Evolutionary conservation across 2,329 filamentous ascomycete genomes (phyloP), one percentile per base, ranked within the genome.

Genomic region (Nigrograna mackinnonii): DNA sequence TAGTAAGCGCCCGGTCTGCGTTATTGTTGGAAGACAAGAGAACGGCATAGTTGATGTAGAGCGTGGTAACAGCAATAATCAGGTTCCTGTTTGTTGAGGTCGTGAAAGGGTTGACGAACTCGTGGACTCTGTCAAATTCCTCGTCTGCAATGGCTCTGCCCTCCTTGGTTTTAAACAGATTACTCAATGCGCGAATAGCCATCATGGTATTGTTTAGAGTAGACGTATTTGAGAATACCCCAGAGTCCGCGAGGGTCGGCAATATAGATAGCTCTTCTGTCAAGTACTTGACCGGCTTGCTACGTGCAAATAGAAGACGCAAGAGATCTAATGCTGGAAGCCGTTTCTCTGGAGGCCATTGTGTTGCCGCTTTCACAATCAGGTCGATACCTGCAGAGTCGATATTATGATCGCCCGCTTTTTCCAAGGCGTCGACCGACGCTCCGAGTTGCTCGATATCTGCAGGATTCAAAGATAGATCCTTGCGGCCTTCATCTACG

Each of bases 161-260:
- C 43, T 85, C 77, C 0, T 82, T 73, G 0, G 88, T 89, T 46
- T 82, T 79, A 61, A 96, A 96, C 6, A 96, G 74, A 56, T 99
- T 99, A 21, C 84, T 85, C 36, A 97, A 77, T 12, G 86, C 82
- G 4, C 94, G 87, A 11, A 90, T 77, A 0, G 86, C 85, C 76
- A 99, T 87, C 86, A 97, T 96, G 9, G 83, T 81, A 52, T 90
- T 90, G 68, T 96, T 96, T 26, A 83, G 84, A 0, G 86, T 75
- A 2, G 82, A 76, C 0, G 79, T 71, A 4, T 70, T 66, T 6
- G 83, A 78, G 39, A 86, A 82, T 2, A 84, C 76, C 1, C 69
- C 80, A 37, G 77, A 81, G 32, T 64, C 66, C 22, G 84, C 75
- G 5, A 96, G 71, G 1, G 74, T 70, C 6, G 79, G 71, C 4